phyloP scores from a whole-genome alignment of 108 stramenopile species.

The Skeletonema marinoi region DNA sequence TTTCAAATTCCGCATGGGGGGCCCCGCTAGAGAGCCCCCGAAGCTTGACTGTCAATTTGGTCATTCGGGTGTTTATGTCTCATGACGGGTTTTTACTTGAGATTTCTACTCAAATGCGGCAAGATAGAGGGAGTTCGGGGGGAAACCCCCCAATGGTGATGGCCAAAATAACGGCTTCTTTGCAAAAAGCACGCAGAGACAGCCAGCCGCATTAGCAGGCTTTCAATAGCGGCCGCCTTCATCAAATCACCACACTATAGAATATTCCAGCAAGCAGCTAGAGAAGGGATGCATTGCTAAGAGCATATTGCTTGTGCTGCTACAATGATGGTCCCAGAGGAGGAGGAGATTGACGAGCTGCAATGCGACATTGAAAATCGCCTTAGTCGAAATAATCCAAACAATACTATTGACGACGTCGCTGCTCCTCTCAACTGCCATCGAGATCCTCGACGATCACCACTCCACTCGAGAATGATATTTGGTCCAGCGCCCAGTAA shows the following conservation, averaged over 20 bases:
- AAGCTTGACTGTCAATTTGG: no score
- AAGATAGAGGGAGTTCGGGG: no score
- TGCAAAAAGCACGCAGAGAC: no score
- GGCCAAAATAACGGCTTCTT: no score
- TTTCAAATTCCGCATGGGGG: no score
- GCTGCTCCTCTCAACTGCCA: conserved; percentile 28
- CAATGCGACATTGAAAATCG: conserved; percentile 1
- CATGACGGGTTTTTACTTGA: no score
- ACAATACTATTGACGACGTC: background rate
- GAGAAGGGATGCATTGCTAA: background rate
- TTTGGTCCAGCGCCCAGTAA: conserved; percentile 23
- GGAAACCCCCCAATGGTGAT: no score
- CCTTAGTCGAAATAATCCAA: background rate
- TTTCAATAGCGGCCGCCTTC: no score
- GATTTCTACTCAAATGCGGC: no score
- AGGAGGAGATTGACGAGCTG: background rate
- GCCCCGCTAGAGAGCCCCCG: no score
- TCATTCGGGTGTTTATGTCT: no score
- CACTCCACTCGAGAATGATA: conserved; percentile 32
- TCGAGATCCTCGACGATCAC: conserved; percentile 34
- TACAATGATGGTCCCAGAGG: background rate
- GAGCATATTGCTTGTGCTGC: background rate
- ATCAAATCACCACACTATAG: background rate
- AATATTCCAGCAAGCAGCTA: background rate
- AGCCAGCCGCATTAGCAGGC: no score